Percentiles rank a stretch among this genome's conserved stretches.
These are phyloP conservation scores for Paramecium tetraurelia DNA, from an alignment of 73 alveolate genomes.

Conservation along the genomic window DNA sequence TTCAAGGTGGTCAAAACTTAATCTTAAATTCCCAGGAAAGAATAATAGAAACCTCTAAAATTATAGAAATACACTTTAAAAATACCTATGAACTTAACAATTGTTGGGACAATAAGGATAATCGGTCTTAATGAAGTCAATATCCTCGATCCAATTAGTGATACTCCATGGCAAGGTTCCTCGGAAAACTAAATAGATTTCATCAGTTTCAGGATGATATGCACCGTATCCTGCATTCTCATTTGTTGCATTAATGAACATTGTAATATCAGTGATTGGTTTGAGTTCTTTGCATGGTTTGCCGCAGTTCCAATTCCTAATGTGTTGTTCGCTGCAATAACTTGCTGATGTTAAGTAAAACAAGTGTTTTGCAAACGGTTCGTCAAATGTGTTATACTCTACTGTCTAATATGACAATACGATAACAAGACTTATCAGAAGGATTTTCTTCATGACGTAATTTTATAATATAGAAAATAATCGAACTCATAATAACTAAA, in stretches of 20 bases:
- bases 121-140: constrained; percentile 46
- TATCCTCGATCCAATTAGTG: constrained; percentile 56
- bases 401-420: not conserved
- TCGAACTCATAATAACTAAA: not conserved
- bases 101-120: constrained; percentile 53
- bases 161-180: constrained; percentile 52
- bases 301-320: constrained; percentile 50
- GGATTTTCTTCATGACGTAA: constrained; percentile 5
- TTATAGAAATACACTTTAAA: not conserved
- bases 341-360: constrained; percentile 37
- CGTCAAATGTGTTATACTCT: not conserved
- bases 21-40: constrained; percentile 13
- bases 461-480: not conserved
- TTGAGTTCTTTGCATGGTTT: constrained; percentile 39
- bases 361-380: not conserved
- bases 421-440: not conserved
- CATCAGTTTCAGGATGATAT: constrained; percentile 32
- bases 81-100: constrained; percentile 59
- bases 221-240: constrained; percentile 52
- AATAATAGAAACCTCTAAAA: constrained; percentile 50
- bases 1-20: not conserved
- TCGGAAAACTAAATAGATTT: constrained; percentile 39
- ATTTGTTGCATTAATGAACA: constrained; percentile 49
- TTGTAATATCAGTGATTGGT: constrained; percentile 11
- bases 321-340: constrained; percentile 19